phyloP scores from a whole-genome alignment of 352 stramenopile species.

The Plasmopara viticola region DNA sequence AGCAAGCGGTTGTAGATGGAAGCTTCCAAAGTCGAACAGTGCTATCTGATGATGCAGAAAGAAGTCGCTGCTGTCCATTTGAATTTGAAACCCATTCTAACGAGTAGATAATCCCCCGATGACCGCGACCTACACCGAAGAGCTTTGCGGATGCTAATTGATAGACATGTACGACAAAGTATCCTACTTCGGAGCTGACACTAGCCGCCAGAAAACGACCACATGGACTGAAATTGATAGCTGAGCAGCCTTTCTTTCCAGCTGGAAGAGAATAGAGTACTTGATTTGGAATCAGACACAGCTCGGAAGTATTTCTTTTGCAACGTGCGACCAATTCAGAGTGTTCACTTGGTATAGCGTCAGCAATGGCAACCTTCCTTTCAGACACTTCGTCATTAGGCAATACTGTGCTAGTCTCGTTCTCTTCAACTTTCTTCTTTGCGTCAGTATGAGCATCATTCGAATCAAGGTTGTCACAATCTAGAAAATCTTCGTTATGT shows the following conservation, averaged over 20 bases:
- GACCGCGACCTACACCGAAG: conserved; percentile 32
- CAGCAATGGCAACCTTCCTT: neutral
- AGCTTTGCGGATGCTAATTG: conserved; percentile 34
- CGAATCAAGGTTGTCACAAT: conserved; percentile 1
- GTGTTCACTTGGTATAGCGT: conserved; percentile 4
- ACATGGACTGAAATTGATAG: conserved; percentile 53
- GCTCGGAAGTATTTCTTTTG: conserved; percentile 28
- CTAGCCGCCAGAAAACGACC: conserved; percentile 47
- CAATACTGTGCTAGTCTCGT: conserved; percentile 6
- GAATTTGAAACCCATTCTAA: conserved; percentile 37
- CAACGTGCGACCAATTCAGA: conserved; percentile 25
- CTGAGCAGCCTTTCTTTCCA: conserved; percentile 49
- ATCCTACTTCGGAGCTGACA: conserved; percentile 25
- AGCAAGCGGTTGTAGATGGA: conserved; percentile 1
- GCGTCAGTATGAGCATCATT: neutral
- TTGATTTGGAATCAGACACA: conserved; percentile 51
- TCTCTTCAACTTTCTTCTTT: conserved; percentile 4
- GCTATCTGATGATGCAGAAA: conserved; percentile 58
- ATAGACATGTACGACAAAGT: conserved; percentile 45
- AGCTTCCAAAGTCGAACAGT: conserved; percentile 42
- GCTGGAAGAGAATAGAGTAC: conserved; percentile 48
- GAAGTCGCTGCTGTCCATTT: conserved; percentile 18
- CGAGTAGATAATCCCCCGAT: conserved; percentile 52
- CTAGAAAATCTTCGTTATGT: neutral
- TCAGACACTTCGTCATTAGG: neutral